phyloP scores from a whole-genome alignment of 1,284 basidiomycete species.

The Exsudoporus floridanus region DNA sequence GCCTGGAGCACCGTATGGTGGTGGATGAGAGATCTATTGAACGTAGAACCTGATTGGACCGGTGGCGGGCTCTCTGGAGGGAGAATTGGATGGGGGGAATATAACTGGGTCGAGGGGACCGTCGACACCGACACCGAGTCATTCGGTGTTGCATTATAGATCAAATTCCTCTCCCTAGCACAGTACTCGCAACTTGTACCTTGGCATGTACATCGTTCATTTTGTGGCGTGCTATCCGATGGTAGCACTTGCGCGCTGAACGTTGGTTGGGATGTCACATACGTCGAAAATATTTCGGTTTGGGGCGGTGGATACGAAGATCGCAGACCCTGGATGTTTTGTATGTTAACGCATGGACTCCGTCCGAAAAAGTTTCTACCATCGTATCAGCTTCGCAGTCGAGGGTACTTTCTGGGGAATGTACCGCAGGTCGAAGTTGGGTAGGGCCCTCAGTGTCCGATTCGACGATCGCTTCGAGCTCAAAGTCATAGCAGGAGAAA shows the following conservation, averaged over 20 bases:
- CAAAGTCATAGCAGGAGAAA: slow-evolving; percentile 25
- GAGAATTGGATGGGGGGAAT: background rate
- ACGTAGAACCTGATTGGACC: background rate
- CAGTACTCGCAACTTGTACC: background rate
- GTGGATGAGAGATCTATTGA: background rate
- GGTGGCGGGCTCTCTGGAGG: background rate
- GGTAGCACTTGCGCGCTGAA: background rate
- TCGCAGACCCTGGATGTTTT: slow-evolving; percentile 11
- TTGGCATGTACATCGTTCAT: background rate
- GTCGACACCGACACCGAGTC: background rate
- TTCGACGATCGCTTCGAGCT: slow-evolving; percentile 17
- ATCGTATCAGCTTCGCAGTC: slow-evolving; percentile 5
- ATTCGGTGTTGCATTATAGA: background rate
- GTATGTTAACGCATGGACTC: slow-evolving; percentile 12
- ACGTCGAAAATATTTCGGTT: background rate
- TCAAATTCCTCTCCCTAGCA: background rate
- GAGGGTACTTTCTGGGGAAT: background rate
- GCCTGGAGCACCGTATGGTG: background rate
- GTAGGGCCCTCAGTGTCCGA: background rate
- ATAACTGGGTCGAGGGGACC: background rate
- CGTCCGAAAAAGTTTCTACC: slow-evolving; percentile 16
- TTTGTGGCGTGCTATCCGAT: background rate
- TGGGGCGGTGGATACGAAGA: background rate
- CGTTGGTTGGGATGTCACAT: background rate
- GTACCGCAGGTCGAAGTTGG: background rate